Percentiles rank a stretch among this genome's conserved stretches.
phyloP scores from a whole-genome alignment of 1,139 yeast species.

The Pichia sp. region DNA sequence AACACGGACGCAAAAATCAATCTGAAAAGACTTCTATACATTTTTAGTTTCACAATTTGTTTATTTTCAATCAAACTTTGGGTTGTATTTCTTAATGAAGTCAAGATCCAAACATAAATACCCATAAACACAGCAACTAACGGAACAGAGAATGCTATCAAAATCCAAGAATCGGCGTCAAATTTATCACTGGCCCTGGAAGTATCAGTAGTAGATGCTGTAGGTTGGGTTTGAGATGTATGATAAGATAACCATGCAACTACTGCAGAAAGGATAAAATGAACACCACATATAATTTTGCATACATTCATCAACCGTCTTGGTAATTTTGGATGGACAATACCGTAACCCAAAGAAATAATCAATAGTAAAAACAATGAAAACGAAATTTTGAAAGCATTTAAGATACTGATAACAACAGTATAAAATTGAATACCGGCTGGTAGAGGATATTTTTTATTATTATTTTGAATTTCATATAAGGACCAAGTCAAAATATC shows the following conservation, averaged over 20 bases:
- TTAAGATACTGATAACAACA: constrained; percentile 68
- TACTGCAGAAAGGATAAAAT: constrained; percentile 59
- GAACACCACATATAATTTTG: constrained; percentile 65
- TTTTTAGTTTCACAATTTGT: constrained; percentile 81
- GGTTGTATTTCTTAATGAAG: constrained; percentile 69
- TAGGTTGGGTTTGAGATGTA: constrained; percentile 28
- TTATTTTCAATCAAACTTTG: constrained; percentile 71
- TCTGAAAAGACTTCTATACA: constrained; percentile 74
- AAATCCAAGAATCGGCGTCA: constrained; percentile 31
- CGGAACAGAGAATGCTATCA: constrained; percentile 54
- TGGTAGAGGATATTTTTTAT: constrained; percentile 35
- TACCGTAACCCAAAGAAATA: constrained; percentile 90
- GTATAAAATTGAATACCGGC: constrained; percentile 69
- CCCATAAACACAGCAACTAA: constrained; percentile 60
- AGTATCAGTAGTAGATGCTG: constrained; percentile 27
- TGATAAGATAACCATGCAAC: constrained; percentile 66
- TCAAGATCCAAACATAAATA: constrained; percentile 69
- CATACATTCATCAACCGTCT: constrained; percentile 71
- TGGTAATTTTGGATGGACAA: constrained; percentile 79
- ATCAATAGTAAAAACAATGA: constrained; percentile 81
- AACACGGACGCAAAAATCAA: constrained; percentile 63
- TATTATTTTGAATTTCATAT: constrained; percentile 73
- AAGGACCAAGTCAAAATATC: constrained; percentile 88
- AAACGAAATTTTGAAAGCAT: constrained; percentile 76
- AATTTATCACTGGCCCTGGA: constrained; percentile 26